Percentiles rank a stretch among this genome's conserved stretches.
phyloP scores from a whole-genome alignment of 2,329 filamentous ascomycete species.

The Didymella exigua region DNA sequence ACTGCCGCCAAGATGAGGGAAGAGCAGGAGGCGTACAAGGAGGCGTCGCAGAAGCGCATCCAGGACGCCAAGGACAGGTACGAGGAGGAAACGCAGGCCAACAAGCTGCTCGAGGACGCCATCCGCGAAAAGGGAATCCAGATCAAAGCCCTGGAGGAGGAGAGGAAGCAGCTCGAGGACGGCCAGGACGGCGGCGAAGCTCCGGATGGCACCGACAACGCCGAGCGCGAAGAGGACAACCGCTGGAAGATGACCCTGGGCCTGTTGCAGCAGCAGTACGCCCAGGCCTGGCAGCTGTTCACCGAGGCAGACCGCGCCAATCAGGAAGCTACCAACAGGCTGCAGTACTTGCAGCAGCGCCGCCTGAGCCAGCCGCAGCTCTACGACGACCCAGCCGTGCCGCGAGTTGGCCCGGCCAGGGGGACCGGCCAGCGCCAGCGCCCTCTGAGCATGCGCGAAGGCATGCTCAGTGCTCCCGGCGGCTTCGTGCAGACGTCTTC shows the following conservation, averaged over 20 bases:
- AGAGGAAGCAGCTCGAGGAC: slow-evolving; percentile 61
- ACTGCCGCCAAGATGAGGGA: slow-evolving; percentile 58
- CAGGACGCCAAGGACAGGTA: slow-evolving; percentile 50
- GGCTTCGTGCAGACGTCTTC: slow-evolving; percentile 48
- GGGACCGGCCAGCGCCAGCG: slow-evolving; percentile 51
- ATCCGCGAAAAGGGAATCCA: slow-evolving; percentile 72
- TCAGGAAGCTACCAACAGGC: slow-evolving; percentile 50
- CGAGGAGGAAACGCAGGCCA: slow-evolving; percentile 51
- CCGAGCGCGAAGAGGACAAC: slow-evolving; percentile 54
- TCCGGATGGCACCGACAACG: slow-evolving; percentile 50
- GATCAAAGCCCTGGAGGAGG: slow-evolving; percentile 75
- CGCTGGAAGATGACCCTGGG: slow-evolving; percentile 63
- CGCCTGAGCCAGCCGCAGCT: slow-evolving; percentile 49
- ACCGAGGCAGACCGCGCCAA: slow-evolving; percentile 47
- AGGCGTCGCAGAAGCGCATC: slow-evolving; percentile 48
- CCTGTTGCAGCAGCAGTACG: slow-evolving; percentile 59
- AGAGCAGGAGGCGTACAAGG: slow-evolving; percentile 47
- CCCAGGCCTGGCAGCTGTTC: slow-evolving; percentile 43
- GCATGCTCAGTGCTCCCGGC: slow-evolving; percentile 35
- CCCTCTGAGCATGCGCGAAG: slow-evolving; percentile 48
- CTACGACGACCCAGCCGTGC: slow-evolving; percentile 39
- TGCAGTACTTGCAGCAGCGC: slow-evolving; percentile 48
- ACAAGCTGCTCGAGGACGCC: slow-evolving; percentile 72
- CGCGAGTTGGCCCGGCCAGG: slow-evolving; percentile 41
- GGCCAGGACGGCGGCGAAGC: slow-evolving; percentile 51